Base-by-base conservation (phyloP, 441 rosid genomes). In the Cnidoscolus chayamansa region DNA sequence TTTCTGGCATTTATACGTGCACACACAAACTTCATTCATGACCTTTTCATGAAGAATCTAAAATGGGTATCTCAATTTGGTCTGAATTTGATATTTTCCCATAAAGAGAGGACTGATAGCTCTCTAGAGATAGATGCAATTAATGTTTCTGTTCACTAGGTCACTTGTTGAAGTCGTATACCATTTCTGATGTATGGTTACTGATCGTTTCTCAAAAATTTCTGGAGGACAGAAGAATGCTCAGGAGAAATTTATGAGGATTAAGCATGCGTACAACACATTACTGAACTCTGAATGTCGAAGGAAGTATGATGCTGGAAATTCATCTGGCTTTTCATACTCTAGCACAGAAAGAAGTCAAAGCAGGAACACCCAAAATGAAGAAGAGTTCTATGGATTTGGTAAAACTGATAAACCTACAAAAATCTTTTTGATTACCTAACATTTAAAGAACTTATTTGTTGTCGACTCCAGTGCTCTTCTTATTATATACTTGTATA, bases 301-400 rank as follows among this genome's bases (percentile, higher is more conserved):
- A 65, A 83, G 86, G 72, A 86, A 80, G 79, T 86, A 84, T 67
- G 82, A 77, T 37, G 74, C 83, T 63, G 89, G 87, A 74, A 82
- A 75, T 66, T 67, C 87, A 56, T 89, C 98, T 67, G 90, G 84
- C 76, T 89, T 79, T 83, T 84, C 93, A 1, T 85, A 84, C 81
- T 76, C 92, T 0, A 63, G 86, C 37, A 58, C 83, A 59, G 88
- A 82, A 83, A 81, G 79, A 74, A 81, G 74, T 78, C 79, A 73
- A 71, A 78, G 76, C 71, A 57, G 73, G 30, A 72, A 71, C 31
- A 72, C 68, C 9, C 79, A 78, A 78, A 84, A 82, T 16, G 92
- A 90, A 77, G 92, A 91, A 79, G 93, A 90, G 67, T 95, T 95
- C 78, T 95, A 91, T 73, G 99, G 99, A 83, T 80, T 95, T 68